Evolutionary conservation across 176 grass and related monocot species (phyloP).

Genomic region (Puya raimondii): DNA sequence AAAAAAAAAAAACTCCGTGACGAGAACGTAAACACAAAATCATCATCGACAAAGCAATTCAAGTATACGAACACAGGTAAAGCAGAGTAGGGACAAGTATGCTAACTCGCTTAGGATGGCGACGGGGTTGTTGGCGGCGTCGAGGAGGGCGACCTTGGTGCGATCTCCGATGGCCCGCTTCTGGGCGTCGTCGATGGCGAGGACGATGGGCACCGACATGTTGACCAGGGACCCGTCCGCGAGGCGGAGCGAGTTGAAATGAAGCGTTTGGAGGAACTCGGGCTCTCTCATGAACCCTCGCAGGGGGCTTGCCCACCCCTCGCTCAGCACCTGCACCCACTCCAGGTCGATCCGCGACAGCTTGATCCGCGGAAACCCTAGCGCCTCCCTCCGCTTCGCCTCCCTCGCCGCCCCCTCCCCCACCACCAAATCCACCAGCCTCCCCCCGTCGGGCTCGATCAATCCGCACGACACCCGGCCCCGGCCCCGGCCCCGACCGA

Average conservation of each 20-base stretch:
- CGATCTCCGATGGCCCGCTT: constrained; percentile 51
- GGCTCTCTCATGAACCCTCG: constrained; percentile 91
- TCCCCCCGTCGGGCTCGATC: constrained; percentile 90
- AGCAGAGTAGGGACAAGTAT: neutral
- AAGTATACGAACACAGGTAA: neutral
- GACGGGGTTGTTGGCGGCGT: constrained; percentile 40
- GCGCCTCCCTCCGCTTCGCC: constrained; percentile 42
- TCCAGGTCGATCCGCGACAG: constrained; percentile 55
- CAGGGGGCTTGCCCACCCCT: constrained; percentile 94
- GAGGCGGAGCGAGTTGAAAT: constrained; percentile 87
- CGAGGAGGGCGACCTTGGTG: constrained; percentile 58
- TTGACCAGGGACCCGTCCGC: constrained; percentile 57
- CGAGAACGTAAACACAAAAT: neutral
- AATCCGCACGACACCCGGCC: constrained; percentile 28
- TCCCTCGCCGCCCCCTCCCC: constrained; percentile 41
- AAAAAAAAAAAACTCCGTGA: neutral
- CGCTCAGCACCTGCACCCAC: constrained; percentile 94
- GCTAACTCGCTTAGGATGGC: constrained; percentile 75
- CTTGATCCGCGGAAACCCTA: constrained; percentile 41
- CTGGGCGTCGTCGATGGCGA: constrained; percentile 66
- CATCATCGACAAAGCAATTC: neutral
- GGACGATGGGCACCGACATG: constrained; percentile 98
- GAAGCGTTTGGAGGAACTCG: constrained; percentile 99
- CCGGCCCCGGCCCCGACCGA: constrained; percentile 9
- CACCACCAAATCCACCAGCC: constrained; percentile 71